Base-by-base conservation (phyloP, 1,284 basidiomycete species). In the Boletus nobilissimus region DNA sequence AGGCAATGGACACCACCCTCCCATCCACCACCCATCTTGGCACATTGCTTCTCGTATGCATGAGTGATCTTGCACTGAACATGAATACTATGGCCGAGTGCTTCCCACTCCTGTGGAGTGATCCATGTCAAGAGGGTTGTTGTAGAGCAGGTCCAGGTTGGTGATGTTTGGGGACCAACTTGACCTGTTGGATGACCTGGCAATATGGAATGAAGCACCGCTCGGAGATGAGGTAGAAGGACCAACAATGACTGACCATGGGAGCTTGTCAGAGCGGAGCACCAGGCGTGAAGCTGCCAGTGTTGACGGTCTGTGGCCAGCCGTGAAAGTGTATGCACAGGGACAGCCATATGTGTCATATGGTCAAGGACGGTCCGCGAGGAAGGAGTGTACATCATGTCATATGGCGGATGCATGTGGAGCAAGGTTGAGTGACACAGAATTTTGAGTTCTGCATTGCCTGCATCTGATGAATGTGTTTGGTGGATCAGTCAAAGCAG, bases 321-420 rank as follows among this genome's bases (percentile, higher is more conserved):
- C 81, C 93, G 91, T 5, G 89, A 84, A 67, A 94, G 89, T 0
- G 90, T 92, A 76, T 89, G 89, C 8, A 88, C 81, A n/a, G 92
- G 90, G 39, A 94, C 89, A 10, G 92, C 86, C 7, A 87, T 86
- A 78, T 88, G 89, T 5, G 91, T 90, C 34, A 88, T 89, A 18
- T 89, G 88, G 79, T 93, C 91, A 40, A 93, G 86, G 68, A 94
- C 88, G 29, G 90, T 91, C 64, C 88, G 88, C 26, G 90, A 88
- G 16, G 91, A 91, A 3, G 93, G 93, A 1, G 91, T 88, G 79
- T 88, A 91, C 2, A 86, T 86, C 22, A 92, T 85, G 82, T 94
- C 92, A 85, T 92, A 94, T 48, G 89, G 84, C 13, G 93, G 91
- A 81, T 93, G 92, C 89, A 93, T 91, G 82, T 91, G 88, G 43